These are phyloP conservation scores for Verticillium zaregamsianum DNA, from an alignment of 2,329 filamentous ascomycete species.

Conservation along the genomic window DNA sequence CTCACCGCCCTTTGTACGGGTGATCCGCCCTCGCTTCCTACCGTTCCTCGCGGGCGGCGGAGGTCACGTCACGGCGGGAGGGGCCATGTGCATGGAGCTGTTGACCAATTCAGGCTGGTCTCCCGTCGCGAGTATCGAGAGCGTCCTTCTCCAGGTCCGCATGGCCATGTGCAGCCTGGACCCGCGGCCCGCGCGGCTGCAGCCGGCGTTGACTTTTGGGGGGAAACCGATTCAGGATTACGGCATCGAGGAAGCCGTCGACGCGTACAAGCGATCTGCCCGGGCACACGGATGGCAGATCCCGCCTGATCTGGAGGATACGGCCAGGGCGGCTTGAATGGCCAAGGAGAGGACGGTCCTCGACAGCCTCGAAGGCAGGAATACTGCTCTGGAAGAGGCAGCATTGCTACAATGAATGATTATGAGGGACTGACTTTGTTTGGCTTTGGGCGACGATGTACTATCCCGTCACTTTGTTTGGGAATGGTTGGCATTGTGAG, in stretches of 20 bases:
- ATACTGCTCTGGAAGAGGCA: too few relatives aligned
- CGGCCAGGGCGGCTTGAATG: slow-evolving; percentile 14
- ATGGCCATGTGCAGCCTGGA: slow-evolving; percentile 68
- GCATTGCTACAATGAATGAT: too few relatives aligned
- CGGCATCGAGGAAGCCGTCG: slow-evolving; percentile 63
- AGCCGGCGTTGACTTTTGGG: slow-evolving; percentile 11
- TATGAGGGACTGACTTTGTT: too few relatives aligned
- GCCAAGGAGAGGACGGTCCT: too few relatives aligned
- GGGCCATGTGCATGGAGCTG: slow-evolving; percentile 79
- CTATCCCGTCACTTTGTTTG: too few relatives aligned
- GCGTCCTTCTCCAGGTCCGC: slow-evolving; percentile 74
- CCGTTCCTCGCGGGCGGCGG: slow-evolving; percentile 70
- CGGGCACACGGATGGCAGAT: slow-evolving; percentile 67
- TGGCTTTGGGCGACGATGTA: too few relatives aligned
- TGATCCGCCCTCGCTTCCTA: slow-evolving; percentile 76
- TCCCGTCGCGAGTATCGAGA: slow-evolving; percentile 69
- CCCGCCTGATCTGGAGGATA: slow-evolving; percentile 55
- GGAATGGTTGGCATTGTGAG: too few relatives aligned
- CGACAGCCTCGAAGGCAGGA: too few relatives aligned
- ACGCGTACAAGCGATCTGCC: slow-evolving; percentile 58
- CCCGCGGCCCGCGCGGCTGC: slow-evolving; percentile 67
- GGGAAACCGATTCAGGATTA: slow-evolving; percentile 46
- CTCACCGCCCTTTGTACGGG: slow-evolving; percentile 77
- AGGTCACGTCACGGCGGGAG: slow-evolving; percentile 79
- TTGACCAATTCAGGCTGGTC: slow-evolving; percentile 82